phyloP scores from a whole-genome alignment of 2,329 filamentous ascomycete genomes.

The Bipolaris sorokiniana region DNA sequence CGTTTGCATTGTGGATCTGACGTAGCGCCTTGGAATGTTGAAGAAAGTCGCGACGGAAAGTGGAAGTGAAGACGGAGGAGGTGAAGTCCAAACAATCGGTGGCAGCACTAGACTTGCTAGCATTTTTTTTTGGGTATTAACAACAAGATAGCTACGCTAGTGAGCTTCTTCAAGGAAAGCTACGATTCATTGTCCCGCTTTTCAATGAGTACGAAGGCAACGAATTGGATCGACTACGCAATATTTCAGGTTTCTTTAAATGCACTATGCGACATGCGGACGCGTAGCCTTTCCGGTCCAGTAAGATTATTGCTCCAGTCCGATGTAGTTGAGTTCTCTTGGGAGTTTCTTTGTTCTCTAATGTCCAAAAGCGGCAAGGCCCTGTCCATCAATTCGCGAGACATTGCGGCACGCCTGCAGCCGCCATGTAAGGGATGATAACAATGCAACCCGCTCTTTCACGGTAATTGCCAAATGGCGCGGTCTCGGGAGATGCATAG shows the following conservation, averaged over 20 bases:
- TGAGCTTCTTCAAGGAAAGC: constrained; percentile 38
- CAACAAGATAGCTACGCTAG: constrained; percentile 37
- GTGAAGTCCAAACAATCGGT: constrained; percentile 34
- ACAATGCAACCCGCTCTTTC: constrained; percentile 30
- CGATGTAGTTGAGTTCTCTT: constrained; percentile 40
- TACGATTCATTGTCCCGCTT: constrained; percentile 44
- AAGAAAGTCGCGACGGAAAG: constrained; percentile 43
- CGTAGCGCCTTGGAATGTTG: constrained; percentile 45
- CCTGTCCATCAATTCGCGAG: constrained; percentile 33
- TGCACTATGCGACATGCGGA: constrained; percentile 36
- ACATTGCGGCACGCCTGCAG: constrained; percentile 43
- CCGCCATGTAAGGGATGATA: constrained; percentile 46
- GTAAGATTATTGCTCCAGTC: constrained; percentile 47
- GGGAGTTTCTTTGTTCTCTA: constrained; percentile 46
- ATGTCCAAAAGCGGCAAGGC: constrained; percentile 44
- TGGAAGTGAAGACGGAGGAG: constrained; percentile 25
- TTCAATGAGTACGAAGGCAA: constrained; percentile 31
- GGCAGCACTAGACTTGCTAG: constrained; percentile 43
- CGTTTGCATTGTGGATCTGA: constrained; percentile 41
- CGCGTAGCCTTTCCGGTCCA: constrained; percentile 28
- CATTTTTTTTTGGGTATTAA: constrained; percentile 42
- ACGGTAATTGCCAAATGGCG: constrained; percentile 26
- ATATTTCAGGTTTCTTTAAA: constrained; percentile 42
- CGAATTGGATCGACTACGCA: constrained; percentile 30
- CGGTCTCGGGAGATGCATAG: constrained; percentile 26